Conservation (phyloP, 2,329 filamentous ascomycete genomes). For the Fusarium circinatum region DNA sequence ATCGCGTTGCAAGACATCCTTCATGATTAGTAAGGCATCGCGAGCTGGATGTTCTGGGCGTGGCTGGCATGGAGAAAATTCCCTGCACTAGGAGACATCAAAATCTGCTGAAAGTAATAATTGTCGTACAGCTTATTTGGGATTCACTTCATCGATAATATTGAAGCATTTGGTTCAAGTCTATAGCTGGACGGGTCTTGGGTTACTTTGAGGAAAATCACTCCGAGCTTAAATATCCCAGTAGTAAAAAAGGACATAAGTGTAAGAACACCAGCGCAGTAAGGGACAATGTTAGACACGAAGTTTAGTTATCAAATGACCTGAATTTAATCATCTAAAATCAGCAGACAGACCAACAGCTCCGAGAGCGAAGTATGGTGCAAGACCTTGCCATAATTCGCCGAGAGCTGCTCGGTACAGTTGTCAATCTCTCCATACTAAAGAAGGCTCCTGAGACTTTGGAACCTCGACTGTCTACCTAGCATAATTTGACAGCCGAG, state of each 20-base stretch:
- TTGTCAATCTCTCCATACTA: neutral
- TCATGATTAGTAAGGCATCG: too few species aligned
- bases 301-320: neutral
- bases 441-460: neutral
- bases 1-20: too few species aligned
- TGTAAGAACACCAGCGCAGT: rapidly evolving
- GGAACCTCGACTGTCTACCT: neutral
- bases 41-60: too few species aligned
- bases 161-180: neutral
- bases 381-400: neutral
- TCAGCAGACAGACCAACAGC: rapidly evolving
- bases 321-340: neutral
- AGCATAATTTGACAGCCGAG: neutral
- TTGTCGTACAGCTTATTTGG: neutral
- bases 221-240: neutral
- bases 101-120: neutral
- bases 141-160: neutral
- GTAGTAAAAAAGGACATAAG: rapidly evolving
- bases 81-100: neutral
- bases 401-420: neutral
- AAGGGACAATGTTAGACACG: too few species aligned
- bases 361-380: neutral
- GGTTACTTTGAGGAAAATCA: neutral
- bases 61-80: neutral
- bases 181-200: neutral